phyloP scores from a whole-genome alignment of 305 asterid genomes.

The Solanum hybrid region DNA sequence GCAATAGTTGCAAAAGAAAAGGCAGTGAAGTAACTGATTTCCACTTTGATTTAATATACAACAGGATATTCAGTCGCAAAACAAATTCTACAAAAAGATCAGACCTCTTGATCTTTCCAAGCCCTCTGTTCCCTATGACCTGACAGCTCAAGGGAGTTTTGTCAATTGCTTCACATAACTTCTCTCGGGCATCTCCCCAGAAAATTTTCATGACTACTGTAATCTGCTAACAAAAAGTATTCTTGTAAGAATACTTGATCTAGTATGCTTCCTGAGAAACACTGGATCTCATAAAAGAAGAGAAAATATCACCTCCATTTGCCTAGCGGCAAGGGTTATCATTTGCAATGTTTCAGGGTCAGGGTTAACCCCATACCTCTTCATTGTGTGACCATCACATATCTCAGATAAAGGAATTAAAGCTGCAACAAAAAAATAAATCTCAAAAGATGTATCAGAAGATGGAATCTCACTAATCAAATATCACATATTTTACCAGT shows the following conservation, averaged over 20 bases:
- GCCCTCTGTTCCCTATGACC: slow-evolving; percentile 86
- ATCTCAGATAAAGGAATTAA: slow-evolving; percentile 65
- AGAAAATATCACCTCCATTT: slow-evolving; percentile 45
- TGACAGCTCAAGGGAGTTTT: slow-evolving; percentile 58
- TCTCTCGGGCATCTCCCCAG: slow-evolving; percentile 94
- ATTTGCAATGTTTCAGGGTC: slow-evolving; percentile 67
- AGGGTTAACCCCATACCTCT: slow-evolving; percentile 51
- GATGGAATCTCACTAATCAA: not conserved
- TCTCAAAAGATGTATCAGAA: not conserved
- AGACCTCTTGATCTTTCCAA: slow-evolving; percentile 75
- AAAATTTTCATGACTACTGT: slow-evolving; percentile 55
- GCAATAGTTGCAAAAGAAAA: not conserved
- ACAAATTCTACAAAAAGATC: not conserved
- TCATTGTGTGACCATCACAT: slow-evolving; percentile 39
- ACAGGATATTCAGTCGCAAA: not conserved
- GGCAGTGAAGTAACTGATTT: not conserved
- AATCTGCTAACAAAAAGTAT: slow-evolving; percentile 28
- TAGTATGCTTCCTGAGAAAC: not conserved
- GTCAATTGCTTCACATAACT: slow-evolving; percentile 60
- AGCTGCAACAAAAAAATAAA: slow-evolving; percentile 30
- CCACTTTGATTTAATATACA: not conserved
- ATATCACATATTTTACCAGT: not conserved
- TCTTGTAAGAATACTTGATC: not conserved
- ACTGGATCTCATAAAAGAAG: not conserved
- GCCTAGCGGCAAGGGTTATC: slow-evolving; percentile 45